These are phyloP conservation scores for Artemisia tridentata DNA, from an alignment of 129 eudicot genomes.

Conservation along the genomic window DNA sequence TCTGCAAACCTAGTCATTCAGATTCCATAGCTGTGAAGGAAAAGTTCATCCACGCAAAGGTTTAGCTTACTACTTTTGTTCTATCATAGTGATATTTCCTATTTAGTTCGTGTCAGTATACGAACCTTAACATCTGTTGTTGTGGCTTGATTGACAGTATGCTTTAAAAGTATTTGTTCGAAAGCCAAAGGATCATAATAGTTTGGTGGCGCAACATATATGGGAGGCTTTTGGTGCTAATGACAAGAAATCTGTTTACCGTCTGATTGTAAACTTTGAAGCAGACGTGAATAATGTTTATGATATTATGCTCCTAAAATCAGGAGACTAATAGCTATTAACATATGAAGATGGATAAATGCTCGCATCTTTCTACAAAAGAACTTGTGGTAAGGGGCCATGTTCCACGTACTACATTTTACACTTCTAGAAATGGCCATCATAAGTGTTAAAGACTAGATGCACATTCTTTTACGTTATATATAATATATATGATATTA, in stretches of 20 bases:
- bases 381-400: too few relatives aligned
- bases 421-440: too few relatives aligned
- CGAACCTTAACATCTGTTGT: not conserved
- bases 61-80: constrained; percentile 3
- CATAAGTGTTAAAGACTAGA: too few relatives aligned
- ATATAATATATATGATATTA: too few relatives aligned
- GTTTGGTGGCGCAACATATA: constrained; percentile 55
- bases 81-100: too few relatives aligned
- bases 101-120: not conserved
- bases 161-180: constrained; percentile 76
- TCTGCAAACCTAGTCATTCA: constrained; percentile 74
- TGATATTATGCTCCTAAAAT: too few relatives aligned
- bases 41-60: constrained; percentile 95
- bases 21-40: constrained; percentile 90
- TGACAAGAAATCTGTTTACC: constrained; percentile 82
- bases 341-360: too few relatives aligned
- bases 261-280: constrained; percentile 75
- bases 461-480: too few relatives aligned
- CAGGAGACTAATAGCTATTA: too few relatives aligned
- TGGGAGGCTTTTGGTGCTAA: constrained; percentile 87
- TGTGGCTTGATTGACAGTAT: constrained; percentile 49
- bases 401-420: too few relatives aligned
- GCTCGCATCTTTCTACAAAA: too few relatives aligned
- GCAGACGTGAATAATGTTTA: constrained; percentile 64
- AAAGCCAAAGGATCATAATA: constrained; percentile 52